Base-by-base conservation (phyloP, 768 basidiomycete species). In the Grammothele lineata region DNA sequence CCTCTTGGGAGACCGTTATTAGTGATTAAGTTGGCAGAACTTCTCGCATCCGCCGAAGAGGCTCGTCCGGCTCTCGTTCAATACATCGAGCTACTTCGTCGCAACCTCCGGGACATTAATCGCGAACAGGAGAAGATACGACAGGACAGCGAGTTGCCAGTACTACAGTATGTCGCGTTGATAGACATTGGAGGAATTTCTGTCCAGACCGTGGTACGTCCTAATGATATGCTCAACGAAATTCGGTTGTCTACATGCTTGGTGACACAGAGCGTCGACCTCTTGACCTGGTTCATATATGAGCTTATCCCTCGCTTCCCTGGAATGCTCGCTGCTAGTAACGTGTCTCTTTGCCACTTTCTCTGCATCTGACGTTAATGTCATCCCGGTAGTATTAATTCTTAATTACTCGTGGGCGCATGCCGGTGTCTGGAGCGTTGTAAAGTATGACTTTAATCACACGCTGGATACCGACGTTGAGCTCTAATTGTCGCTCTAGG, bases 341-440 rank as follows among this genome's bases (percentile, higher is more conserved):
- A 55, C 69, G 4, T 57, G 43, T 36, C 26, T 19, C n/a, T 36
- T n/a, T 12, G 12, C 33, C 8, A 30, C 37, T 37, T 50, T 37
- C 15, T 44, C 37, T 19, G 11, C 18, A 7, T 7, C 27, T 30
- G 27, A 30, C 8, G 14, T 14, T 30, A 14, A 30, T 14, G n/a
- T n/a, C 27, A 7, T 7, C 7, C n/a, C 30, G 37, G 34, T 57
- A 85, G 87, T 81, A 6, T 82, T 88, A 57, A 66, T 88, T 53
- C 68, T 86, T 26, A 87, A 88, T 64, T 83, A 82, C 57, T 81
- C 83, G 1, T 88, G 85, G 85, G 62, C 79, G 17, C 82, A 89
- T 64, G 74, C 79, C 1, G 77, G 82, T 21, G 62, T 83, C 37
- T 89, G 85, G 85, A 76, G 61, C 38, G 51, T 87, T 46, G 71